Percentiles rank a stretch among this genome's conserved stretches.
Conservation (phyloP, 306 rosid genomes). For the Herpetospermum pedunculosum region DNA sequence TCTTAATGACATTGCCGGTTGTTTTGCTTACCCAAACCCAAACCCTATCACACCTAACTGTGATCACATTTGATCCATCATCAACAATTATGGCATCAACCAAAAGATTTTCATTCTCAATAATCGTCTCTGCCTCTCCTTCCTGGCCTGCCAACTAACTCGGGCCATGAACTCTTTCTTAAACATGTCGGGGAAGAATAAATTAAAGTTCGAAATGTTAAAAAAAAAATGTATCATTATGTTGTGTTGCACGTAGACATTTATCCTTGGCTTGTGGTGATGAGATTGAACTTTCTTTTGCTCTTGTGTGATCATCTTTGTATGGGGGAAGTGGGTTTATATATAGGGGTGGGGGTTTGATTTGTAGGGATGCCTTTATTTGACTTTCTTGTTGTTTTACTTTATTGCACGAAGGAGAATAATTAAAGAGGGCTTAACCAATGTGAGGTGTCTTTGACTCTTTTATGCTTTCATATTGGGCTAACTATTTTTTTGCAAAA, state of each 20-base stretch:
- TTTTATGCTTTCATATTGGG: not conserved
- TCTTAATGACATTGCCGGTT: not conserved
- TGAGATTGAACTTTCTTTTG: not conserved
- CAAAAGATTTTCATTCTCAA: not conserved
- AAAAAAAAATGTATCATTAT: too few relatives aligned
- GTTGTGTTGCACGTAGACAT: too few relatives aligned
- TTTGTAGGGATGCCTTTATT: not conserved
- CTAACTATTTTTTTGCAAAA: not conserved
- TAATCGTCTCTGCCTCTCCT: not conserved
- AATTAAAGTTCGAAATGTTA: too few relatives aligned
- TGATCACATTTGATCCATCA: not conserved
- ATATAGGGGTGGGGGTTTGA: not conserved
- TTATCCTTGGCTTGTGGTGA: not conserved
- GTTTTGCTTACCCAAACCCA: not conserved
- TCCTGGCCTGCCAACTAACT: not conserved
- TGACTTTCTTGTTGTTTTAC: not conserved
- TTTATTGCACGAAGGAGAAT: too few relatives aligned
- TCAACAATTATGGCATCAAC: not conserved
- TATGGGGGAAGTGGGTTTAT: conserved; percentile 2
- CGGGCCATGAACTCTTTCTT: conserved; percentile 3
- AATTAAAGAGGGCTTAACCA: too few relatives aligned
- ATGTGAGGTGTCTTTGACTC: not conserved
- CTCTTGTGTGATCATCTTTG: not conserved
- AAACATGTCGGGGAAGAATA: too few relatives aligned
- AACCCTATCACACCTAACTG: not conserved